Evolutionary conservation across 148 eudicot genomes (phyloP).

Genomic region (Fagopyrum tataricum): DNA sequence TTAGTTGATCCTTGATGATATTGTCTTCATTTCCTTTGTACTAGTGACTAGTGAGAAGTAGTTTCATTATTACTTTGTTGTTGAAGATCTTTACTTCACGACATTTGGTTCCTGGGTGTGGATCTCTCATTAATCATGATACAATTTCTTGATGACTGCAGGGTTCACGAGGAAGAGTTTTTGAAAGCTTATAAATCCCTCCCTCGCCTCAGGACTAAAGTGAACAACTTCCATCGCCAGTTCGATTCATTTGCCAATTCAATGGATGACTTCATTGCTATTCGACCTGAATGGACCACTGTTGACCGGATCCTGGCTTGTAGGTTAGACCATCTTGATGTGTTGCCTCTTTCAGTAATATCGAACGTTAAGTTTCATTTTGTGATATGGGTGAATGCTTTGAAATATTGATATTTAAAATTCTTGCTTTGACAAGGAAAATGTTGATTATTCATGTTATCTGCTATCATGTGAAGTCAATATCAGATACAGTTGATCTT

Average conservation of each 20-base stretch:
- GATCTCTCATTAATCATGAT: background rate
- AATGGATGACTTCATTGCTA: slow-evolving; percentile 75
- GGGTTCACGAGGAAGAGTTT: slow-evolving; percentile 92
- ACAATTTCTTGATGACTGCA: slow-evolving; percentile 22
- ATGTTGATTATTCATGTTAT: background rate
- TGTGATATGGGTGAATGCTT: background rate
- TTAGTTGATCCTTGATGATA: background rate
- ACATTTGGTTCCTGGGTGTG: background rate
- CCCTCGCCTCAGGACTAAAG: slow-evolving; percentile 88
- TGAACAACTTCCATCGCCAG: slow-evolving; percentile 78
- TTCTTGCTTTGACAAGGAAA: background rate
- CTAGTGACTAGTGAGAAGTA: background rate
- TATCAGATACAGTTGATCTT: background rate
- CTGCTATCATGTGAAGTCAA: background rate
- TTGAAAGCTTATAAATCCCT: slow-evolving; percentile 71
- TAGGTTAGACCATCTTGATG: slow-evolving; percentile 44
- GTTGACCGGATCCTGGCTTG: slow-evolving; percentile 92
- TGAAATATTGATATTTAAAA: background rate
- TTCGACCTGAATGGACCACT: slow-evolving; percentile 96
- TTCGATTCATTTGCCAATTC: slow-evolving; percentile 47
- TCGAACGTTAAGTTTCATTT: background rate
- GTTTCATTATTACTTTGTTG: background rate
- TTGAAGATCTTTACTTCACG: background rate
- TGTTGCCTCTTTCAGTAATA: slow-evolving; percentile 3
- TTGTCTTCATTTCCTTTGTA: background rate